phyloP scores from a whole-genome alignment of 345 rosid genomes.

The Geranium rotundifolium region DNA sequence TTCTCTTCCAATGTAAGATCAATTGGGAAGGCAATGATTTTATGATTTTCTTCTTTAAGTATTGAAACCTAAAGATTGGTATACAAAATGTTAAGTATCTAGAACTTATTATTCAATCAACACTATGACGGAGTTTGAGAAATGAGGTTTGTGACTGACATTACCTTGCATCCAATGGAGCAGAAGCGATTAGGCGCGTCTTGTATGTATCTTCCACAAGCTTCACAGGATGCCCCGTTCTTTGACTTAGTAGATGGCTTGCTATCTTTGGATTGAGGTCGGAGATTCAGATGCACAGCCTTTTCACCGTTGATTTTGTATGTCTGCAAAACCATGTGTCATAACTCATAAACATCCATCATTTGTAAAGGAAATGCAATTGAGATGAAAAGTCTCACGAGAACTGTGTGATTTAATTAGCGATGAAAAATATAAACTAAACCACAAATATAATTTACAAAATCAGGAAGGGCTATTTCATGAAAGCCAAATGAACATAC shows the following conservation, averaged over 20 bases:
- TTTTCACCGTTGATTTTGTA: constrained; percentile 86
- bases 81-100: too few species aligned
- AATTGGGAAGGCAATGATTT: constrained; percentile 14
- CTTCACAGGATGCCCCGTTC: constrained; percentile 48
- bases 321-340: constrained; percentile 29
- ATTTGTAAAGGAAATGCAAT: background rate
- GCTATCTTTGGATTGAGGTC: constrained; percentile 69
- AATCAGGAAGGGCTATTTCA: too few species aligned
- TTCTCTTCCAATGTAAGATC: constrained; percentile 25
- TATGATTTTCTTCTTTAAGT: constrained; percentile 1
- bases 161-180: constrained; percentile 86
- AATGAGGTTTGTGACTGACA: background rate
- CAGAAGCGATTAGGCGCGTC: constrained; percentile 70
- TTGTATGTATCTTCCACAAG: constrained; percentile 73
- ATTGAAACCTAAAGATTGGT: too few species aligned
- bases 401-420: too few species aligned
- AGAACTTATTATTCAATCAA: too few species aligned
- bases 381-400: too few species aligned
- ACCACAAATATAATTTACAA: too few species aligned
- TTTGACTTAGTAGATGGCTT: constrained; percentile 74
- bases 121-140: background rate
- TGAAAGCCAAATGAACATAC: too few species aligned
- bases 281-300: constrained; percentile 70
- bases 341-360: background rate
- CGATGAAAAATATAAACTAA: too few species aligned